Base-by-base conservation (phyloP, 306 rosid species). In the Lagenaria siceraria region DNA sequence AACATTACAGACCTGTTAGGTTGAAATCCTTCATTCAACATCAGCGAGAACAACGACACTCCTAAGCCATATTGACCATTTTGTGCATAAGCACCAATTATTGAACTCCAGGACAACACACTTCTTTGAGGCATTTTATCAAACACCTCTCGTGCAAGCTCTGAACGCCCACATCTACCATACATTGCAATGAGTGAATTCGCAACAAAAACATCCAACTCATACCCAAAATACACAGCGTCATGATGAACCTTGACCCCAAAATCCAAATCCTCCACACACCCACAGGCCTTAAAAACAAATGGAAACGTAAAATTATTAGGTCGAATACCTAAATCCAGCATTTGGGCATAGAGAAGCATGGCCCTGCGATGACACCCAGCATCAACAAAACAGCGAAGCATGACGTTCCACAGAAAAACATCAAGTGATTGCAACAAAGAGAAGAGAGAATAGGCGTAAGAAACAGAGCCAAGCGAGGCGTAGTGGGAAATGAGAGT, bases 61-160 rank as follows among this genome's bases (percentile, higher is more conserved):
- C 85, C 89, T 51, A 72, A 61, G 5, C 59, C 18, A 31, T 31
- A 77, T 46, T 58, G 60, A 70, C 83, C 80, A 52, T 52, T 83
- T 51, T 81, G 83, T 4, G 77, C 77, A 48, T 42, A 81, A 6
- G 74, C 82, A 53, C 89, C 87, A 59, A 86, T 81, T 42, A 83
- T 73, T 19, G 89, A 83, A 78, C 89, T 86, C 89, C 87, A 81
- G 21, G 87, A 81, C 53, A 83, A 85, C 8, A 79, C 76, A 83
- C 53, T 86, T 51, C 49, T 83, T 12, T 60, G 38, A 29, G 35
- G 84, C 77, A 86, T 82, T 48, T 52, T 40, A 51, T 84, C 84
- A 63, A 86, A 86, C 61, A 84, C 80, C 31, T 75, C 62, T 35
- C 62, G 58, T 66, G 86, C 85, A 61, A 33, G 51, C 25, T 78